Conservation (phyloP, 208 protist species). For the Lotmaria passim region DNA sequence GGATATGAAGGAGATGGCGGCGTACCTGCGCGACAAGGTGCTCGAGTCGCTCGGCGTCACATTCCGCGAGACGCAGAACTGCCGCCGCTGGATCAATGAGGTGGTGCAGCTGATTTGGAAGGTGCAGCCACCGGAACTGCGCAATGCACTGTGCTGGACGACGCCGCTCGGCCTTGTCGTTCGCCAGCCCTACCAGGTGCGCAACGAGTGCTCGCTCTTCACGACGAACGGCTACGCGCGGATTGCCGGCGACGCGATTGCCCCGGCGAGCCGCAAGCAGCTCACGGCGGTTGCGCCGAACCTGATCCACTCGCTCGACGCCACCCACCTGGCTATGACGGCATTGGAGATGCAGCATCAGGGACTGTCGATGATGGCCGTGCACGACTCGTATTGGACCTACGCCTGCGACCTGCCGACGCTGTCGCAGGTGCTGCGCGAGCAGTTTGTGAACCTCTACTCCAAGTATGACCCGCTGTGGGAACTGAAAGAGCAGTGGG, state of each 20-base stretch:
- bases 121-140: constrained; percentile 80
- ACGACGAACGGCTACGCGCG: constrained; percentile 77
- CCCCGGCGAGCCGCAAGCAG: constrained; percentile 87
- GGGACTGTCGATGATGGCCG: constrained; percentile 94
- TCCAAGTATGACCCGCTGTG: constrained; percentile 88
- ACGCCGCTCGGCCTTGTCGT: constrained; percentile 97
- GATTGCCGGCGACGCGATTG: constrained; percentile 70
- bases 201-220: constrained; percentile 84
- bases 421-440: constrained; percentile 93
- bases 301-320: constrained; percentile 98
- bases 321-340: constrained; percentile 98
- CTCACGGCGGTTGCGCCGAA: constrained; percentile 98
- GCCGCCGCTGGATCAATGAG: constrained; percentile 84
- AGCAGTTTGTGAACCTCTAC: constrained; percentile 98
- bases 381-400: constrained; percentile 99
- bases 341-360: constrained; percentile 91
- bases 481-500: constrained; percentile 93
- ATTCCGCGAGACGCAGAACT: constrained; percentile 90
- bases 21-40: constrained; percentile 90
- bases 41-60: constrained; percentile 89
- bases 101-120: constrained; percentile 77
- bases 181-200: constrained; percentile 95
- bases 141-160: constrained; percentile 93
- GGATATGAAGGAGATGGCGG: constrained; percentile 91
- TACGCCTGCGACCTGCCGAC: constrained; percentile 94